A percentile compares a stretch with the other conserved stretches of the same genome.
These are phyloP conservation scores for Elymus sibiricus DNA, from an alignment of 176 grass and related monocot species.

Conservation along the genomic window DNA sequence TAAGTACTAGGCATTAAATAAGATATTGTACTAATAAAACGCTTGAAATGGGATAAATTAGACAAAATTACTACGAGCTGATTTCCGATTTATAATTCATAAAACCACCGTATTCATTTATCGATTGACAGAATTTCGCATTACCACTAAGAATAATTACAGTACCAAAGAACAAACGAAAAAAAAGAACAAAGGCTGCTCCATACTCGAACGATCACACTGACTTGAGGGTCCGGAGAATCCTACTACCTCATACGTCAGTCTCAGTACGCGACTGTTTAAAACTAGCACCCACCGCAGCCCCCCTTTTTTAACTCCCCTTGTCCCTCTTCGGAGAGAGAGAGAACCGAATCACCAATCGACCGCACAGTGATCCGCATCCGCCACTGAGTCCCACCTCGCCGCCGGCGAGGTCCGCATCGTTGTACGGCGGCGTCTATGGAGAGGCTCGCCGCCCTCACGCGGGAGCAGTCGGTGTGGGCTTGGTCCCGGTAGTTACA, in stretches of 20 bases:
- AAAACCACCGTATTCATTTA: background rate
- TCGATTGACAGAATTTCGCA: background rate
- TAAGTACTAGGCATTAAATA: too few species aligned
- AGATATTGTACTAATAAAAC: too few species aligned
- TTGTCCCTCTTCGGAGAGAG: background rate
- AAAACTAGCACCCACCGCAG: slow-evolving; percentile 22
- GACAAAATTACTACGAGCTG: too few species aligned
- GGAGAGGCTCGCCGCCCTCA: slow-evolving; percentile 11
- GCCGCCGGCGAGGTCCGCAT: slow-evolving; percentile 2
- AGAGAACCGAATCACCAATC: slow-evolving; percentile 15
- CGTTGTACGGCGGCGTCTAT: slow-evolving; percentile 3
- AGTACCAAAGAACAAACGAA: background rate
- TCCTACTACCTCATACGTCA: background rate
- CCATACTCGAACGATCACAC: background rate
- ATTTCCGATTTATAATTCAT: background rate
- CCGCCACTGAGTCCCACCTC: background rate
- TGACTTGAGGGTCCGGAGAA: background rate
- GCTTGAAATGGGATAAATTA: too few species aligned
- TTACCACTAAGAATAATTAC: background rate
- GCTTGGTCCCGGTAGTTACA: background rate
- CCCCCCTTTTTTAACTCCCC: slow-evolving; percentile 21
- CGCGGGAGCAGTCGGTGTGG: slow-evolving; percentile 25
- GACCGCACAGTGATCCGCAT: background rate
- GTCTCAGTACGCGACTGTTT: background rate
- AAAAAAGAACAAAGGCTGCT: too few species aligned